phyloP scores from a whole-genome alignment of 768 basidiomycete species.

The Phallus indusiatus region DNA sequence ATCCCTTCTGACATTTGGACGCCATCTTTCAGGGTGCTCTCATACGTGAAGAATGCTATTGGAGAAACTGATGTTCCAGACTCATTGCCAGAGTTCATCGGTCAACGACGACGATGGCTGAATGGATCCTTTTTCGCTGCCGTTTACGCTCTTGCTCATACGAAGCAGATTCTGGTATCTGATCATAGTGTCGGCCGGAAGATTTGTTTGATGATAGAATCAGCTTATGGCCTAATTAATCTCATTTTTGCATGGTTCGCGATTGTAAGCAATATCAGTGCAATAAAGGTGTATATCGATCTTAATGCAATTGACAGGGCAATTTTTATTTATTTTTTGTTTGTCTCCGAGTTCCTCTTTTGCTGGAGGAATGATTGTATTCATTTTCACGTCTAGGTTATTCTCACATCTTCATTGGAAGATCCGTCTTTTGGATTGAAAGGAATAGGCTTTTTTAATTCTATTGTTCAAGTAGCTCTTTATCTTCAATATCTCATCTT shows the following conservation, averaged over 20 bases:
- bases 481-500: slow-evolving; percentile 3
- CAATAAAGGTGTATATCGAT: not conserved
- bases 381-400: slow-evolving; percentile 42
- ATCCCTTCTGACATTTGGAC: slow-evolving; percentile 17
- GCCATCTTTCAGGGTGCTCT: slow-evolving; percentile 67
- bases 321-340: slow-evolving; percentile 95
- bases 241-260: slow-evolving; percentile 91
- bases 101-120: slow-evolving; percentile 81
- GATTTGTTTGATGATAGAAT: slow-evolving; percentile 63
- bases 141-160: slow-evolving; percentile 86
- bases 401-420: slow-evolving; percentile 84
- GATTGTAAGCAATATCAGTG: slow-evolving; percentile 44
- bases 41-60: slow-evolving; percentile 90
- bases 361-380: not conserved
- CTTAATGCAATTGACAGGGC: slow-evolving; percentile 38
- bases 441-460: slow-evolving; percentile 66
- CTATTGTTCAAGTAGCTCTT: slow-evolving; percentile 53
- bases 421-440: slow-evolving; percentile 53
- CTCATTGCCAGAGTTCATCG: slow-evolving; percentile 85
- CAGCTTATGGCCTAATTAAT: slow-evolving; percentile 79
- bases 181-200: slow-evolving; percentile 79
- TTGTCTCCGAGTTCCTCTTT: slow-evolving; percentile 20
- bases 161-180: slow-evolving; percentile 66
- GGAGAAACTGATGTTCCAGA: slow-evolving; percentile 95
- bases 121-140: slow-evolving; percentile 94